phyloP scores from a whole-genome alignment of 805 yeast species.

The Saccharomycopsis javanensis region DNA sequence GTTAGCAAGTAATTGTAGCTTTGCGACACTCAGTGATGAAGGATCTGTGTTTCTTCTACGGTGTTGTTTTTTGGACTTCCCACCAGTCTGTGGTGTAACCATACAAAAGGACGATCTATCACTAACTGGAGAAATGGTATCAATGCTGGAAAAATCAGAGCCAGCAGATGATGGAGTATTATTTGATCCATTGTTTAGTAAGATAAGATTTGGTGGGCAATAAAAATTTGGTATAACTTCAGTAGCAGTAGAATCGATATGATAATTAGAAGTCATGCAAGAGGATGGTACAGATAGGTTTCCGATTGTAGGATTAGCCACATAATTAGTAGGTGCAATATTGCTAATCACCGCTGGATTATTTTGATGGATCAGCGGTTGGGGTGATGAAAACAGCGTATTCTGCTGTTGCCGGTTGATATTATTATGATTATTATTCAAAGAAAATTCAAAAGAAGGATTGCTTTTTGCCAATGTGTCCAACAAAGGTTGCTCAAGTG shows the following conservation, averaged over 20 bases:
- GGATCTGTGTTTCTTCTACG: slow-evolving; percentile 17
- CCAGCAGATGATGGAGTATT: slow-evolving; percentile 2
- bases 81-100: neutral
- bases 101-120: neutral
- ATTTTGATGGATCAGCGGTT: slow-evolving; percentile 20
- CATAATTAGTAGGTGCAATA: neutral
- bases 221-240: slow-evolving; percentile 1
- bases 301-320: neutral
- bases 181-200: neutral
- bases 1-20: slow-evolving; percentile 2
- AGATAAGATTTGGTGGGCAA: neutral
- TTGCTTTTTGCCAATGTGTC: neutral
- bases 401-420: slow-evolving; percentile 7
- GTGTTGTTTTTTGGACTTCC: slow-evolving; percentile 12
- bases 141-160: neutral
- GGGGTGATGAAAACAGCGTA: slow-evolving; percentile 5
- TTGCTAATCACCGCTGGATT: slow-evolving; percentile 2
- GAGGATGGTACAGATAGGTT: neutral
- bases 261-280: slow-evolving; percentile 19
- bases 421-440: neutral
- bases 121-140: neutral
- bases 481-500: neutral
- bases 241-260: slow-evolving; percentile 19
- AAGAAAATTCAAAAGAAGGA: neutral
- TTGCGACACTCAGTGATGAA: neutral